These are phyloP conservation scores for Lactifluus piperatus DNA, from an alignment of 768 basidiomycete species.

Conservation along the genomic window DNA sequence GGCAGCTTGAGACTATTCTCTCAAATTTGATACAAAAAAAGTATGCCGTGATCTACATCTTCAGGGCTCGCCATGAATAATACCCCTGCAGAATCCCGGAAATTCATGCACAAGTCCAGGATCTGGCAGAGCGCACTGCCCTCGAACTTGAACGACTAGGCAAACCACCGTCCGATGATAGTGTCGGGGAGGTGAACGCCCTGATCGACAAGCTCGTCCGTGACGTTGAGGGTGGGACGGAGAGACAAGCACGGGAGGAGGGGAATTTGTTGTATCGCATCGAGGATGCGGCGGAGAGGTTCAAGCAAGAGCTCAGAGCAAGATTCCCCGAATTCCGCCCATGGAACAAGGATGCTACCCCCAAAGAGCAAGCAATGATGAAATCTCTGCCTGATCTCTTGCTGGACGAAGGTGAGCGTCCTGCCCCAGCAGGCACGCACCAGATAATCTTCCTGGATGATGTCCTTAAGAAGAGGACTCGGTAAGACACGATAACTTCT, in stretches of 20 bases:
- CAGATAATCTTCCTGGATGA: constrained; percentile 11
- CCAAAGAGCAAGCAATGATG: not conserved
- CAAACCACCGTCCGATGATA: constrained; percentile 41
- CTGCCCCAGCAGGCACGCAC: not conserved
- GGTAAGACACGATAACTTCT: not conserved
- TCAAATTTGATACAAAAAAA: not conserved
- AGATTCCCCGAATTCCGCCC: constrained; percentile 16
- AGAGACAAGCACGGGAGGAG: constrained; percentile 33
- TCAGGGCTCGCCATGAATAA: not conserved
- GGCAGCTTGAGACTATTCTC: constrained; percentile 2
- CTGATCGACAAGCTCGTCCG: constrained; percentile 38
- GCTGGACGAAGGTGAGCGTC: not conserved
- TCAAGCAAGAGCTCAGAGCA: constrained; percentile 6
- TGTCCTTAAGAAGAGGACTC: not conserved
- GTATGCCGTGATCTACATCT: not conserved
- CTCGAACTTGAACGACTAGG: constrained; percentile 31
- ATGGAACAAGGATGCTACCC: not conserved
- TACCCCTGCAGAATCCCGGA: constrained; percentile 41
- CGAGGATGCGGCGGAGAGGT: not conserved
- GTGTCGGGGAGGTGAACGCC: constrained; percentile 41
- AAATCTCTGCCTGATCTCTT: not conserved
- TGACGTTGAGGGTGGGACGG: constrained; percentile 36
- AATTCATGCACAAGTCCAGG: constrained; percentile 45
- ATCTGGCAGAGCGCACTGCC: constrained; percentile 28
- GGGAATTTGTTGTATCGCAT: constrained; percentile 22